These are phyloP conservation scores for Pleurotus eryngii DNA, from an alignment of 768 basidiomycete species.

Conservation along the genomic window DNA sequence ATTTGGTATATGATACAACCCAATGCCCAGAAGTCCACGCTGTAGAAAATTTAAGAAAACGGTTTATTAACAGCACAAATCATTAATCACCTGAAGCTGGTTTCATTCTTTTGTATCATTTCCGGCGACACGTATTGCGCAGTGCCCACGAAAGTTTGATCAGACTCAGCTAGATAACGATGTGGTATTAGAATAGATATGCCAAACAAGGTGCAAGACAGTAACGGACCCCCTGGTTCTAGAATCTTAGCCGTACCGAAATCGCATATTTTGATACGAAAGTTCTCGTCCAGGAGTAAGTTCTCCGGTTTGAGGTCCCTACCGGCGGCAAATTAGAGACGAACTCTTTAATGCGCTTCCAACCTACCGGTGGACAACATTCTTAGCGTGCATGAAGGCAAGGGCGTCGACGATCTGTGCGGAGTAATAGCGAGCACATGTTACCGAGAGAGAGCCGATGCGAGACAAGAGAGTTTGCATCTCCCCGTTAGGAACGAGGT, in stretches of 20 bases:
- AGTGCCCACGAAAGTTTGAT: slow-evolving; percentile 82
- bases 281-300: slow-evolving; percentile 81
- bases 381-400: slow-evolving; percentile 86
- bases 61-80: slow-evolving; percentile 1
- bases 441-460: slow-evolving; percentile 81
- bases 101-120: slow-evolving; percentile 69
- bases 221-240: slow-evolving; percentile 48
- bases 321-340: slow-evolving; percentile 9
- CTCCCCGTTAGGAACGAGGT: slow-evolving; percentile 75
- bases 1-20: slow-evolving; percentile 95
- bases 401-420: slow-evolving; percentile 90
- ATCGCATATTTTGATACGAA: slow-evolving; percentile 92
- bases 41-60: slow-evolving; percentile 26
- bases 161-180: slow-evolving; percentile 36
- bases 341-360: slow-evolving; percentile 11
- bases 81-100: slow-evolving; percentile 61
- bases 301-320: slow-evolving; percentile 87
- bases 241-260: slow-evolving; percentile 90
- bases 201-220: slow-evolving; percentile 2
- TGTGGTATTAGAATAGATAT: slow-evolving; percentile 15
- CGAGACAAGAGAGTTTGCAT: slow-evolving; percentile 68
- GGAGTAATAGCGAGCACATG: slow-evolving; percentile 78
- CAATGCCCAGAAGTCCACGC: slow-evolving; percentile 93
- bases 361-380: slow-evolving; percentile 78
- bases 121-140: slow-evolving; percentile 91